Evolutionary conservation across 2,329 filamentous ascomycete genomes (phyloP).

Genomic region (Pseudogymnoascus sp.): DNA sequence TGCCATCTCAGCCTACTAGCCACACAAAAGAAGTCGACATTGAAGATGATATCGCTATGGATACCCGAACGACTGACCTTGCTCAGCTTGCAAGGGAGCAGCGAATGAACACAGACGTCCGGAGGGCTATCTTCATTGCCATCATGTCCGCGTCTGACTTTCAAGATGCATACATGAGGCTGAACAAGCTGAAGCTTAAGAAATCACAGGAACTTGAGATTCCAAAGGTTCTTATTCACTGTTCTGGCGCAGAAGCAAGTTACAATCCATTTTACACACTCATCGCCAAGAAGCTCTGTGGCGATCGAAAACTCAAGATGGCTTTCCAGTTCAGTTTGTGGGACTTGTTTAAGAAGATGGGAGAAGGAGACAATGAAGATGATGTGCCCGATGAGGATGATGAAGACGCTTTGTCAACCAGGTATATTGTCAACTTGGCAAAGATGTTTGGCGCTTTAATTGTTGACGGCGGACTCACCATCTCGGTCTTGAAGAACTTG

Average conservation of each 20-base stretch:
- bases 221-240: constrained; percentile 79
- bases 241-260: constrained; percentile 69
- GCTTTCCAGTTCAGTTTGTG: constrained; percentile 83
- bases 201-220: constrained; percentile 81
- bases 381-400: constrained; percentile 58
- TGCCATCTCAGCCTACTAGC: constrained; percentile 27
- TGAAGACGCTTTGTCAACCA: constrained; percentile 42
- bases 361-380: constrained; percentile 57
- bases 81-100: constrained; percentile 29
- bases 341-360: constrained; percentile 76
- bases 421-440: constrained; percentile 59
- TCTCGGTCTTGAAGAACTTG: constrained; percentile 60
- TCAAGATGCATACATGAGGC: constrained; percentile 72
- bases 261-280: constrained; percentile 95
- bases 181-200: constrained; percentile 78
- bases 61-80: constrained; percentile 24
- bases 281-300: constrained; percentile 71
- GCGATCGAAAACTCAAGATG: constrained; percentile 67
- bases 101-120: constrained; percentile 31
- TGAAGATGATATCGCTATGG: constrained; percentile 9
- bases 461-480: constrained; percentile 48
- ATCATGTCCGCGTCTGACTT: constrained; percentile 80
- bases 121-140: constrained; percentile 75
- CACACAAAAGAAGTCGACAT: constrained; percentile 14
- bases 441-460: constrained; percentile 59